Evolutionary conservation across 2,329 filamentous ascomycete species (phyloP), one percentile per base, ranked within the genome.

Genomic region (Xylaria arbuscula): DNA sequence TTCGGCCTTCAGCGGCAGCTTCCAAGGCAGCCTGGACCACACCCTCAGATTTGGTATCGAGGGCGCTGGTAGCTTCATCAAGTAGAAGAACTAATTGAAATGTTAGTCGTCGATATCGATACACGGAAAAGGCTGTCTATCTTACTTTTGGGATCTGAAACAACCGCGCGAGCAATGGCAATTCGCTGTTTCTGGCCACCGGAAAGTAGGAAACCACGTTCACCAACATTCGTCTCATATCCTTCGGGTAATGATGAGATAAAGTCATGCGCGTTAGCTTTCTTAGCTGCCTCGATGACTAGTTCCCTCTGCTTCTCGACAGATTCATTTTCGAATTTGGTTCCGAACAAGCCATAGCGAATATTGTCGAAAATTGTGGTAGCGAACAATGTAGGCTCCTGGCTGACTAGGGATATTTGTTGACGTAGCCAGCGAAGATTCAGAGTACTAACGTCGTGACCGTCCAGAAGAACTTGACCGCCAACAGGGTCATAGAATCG

Each of bases 111-210:
- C 10, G 9, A 22, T 50, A 38, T 19, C 10, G 1, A 32, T 10
- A n/a, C 1, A 54, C 6, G 24, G 22, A 40, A 47, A 9, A 34
- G 2, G 28, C 38, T 56, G 9, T 0, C 34, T 51, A 17, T 76
- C 83, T 78, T 74, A 85, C 83, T 90, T 82, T 94, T 97, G 0
- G 95, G 95, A 74, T 98, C 92, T 19, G 92, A 95, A 36, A 98
- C 93, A 65, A 98, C 88, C 47, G 94, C 94, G 76, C 94, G 87
- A 8, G 95, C 94, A 80, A 98, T 98, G 13, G 95, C 94, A 76
- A 98, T 97, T 74, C 96, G 93, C 81, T 98, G 96, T 80, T 98
- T 97, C 81, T 99, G 96, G 42, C 96, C 96, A 78, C 96, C 96
- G 64, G 93, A 97, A 9, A 99, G 86, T 61, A 98, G 83, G 78